Evolutionary conservation across 169 alveolate genomes (phyloP), one percentile per base, ranked within the genome.

Genomic region (Cyclospora cayetanensis): DNA sequence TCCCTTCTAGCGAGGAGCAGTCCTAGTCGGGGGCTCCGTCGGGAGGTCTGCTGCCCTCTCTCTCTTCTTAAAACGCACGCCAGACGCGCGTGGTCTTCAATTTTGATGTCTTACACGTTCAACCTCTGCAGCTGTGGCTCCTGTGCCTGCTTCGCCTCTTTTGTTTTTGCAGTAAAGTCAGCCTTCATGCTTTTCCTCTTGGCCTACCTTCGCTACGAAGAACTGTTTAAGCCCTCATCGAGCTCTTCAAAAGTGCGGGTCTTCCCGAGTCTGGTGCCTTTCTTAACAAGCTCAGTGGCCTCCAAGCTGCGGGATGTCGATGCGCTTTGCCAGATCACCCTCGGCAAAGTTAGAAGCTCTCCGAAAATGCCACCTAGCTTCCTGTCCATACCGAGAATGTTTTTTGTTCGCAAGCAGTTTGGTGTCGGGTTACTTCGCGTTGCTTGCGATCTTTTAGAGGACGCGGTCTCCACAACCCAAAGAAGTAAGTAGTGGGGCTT

Each of bases 91-190:
- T n/a, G n/a, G n/a, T n/a, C n/a, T n/a, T n/a, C n/a, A n/a, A n/a
- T n/a, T n/a, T n/a, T n/a, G n/a, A n/a, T n/a, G n/a, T n/a, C n/a
- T n/a, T n/a, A n/a, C n/a, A n/a, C n/a, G n/a, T n/a, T n/a, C n/a
- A n/a, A n/a, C n/a, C n/a, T n/a, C n/a, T n/a, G n/a, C n/a, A n/a
- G n/a, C n/a, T n/a, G n/a, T n/a, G n/a, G n/a, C n/a, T n/a, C n/a
- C n/a, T n/a, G n/a, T n/a, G n/a, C n/a, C n/a, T n/a, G n/a, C n/a
- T n/a, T n/a, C n/a, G n/a, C n/a, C n/a, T n/a, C n/a, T n/a, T n/a
- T n/a, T 70, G 29, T 42, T 42, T 68, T 20, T 77, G 66, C 87
- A 77, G 87, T 77, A 52, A 77, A 77, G 87, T n/a, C 60, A 18
- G 87, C 70, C 15, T 42, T 77, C 46, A 31, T 77, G 87, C 52